phyloP scores from a whole-genome alignment of 352 stramenopile species.

The Phytophthora uliginosa region DNA sequence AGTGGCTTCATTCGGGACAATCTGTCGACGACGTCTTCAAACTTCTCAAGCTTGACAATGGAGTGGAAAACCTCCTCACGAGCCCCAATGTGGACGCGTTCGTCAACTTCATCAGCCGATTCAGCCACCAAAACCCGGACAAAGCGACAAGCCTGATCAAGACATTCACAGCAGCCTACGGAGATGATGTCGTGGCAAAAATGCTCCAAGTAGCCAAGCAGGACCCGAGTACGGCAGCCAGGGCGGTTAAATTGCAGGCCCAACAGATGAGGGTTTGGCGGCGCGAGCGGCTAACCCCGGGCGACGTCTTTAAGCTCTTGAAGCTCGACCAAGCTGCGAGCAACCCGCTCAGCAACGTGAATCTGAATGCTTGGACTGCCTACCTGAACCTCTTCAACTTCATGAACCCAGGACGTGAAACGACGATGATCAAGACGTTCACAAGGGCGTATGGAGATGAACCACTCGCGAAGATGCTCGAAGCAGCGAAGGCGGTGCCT shows the following conservation, averaged over 20 bases:
- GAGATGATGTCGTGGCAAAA: not conserved
- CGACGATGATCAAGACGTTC: conserved; percentile 12
- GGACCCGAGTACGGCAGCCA: not conserved
- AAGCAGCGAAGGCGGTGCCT: conserved; percentile 2
- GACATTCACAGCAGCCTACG: not conserved
- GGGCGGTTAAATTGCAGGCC: not conserved
- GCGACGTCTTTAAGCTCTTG: not conserved
- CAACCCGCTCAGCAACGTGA: not conserved
- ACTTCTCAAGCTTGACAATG: not conserved
- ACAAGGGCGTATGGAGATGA: conserved; percentile 10
- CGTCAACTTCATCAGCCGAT: not conserved
- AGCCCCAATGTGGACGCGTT: not conserved
- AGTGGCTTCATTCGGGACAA: not conserved
- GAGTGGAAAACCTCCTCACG: not conserved
- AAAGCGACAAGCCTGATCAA: not conserved
- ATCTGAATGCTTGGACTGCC: not conserved
- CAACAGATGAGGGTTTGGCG: not conserved
- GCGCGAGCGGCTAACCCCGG: not conserved
- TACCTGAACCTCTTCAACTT: not conserved
- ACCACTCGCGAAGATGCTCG: conserved; percentile 9
- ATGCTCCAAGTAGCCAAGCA: not conserved
- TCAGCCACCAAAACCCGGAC: not conserved
- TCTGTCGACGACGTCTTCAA: not conserved
- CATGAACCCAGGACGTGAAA: not conserved
- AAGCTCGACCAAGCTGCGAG: not conserved